Base-by-base conservation (phyloP, 441 rosid genomes). In the Arabidopsis hybrid region DNA sequence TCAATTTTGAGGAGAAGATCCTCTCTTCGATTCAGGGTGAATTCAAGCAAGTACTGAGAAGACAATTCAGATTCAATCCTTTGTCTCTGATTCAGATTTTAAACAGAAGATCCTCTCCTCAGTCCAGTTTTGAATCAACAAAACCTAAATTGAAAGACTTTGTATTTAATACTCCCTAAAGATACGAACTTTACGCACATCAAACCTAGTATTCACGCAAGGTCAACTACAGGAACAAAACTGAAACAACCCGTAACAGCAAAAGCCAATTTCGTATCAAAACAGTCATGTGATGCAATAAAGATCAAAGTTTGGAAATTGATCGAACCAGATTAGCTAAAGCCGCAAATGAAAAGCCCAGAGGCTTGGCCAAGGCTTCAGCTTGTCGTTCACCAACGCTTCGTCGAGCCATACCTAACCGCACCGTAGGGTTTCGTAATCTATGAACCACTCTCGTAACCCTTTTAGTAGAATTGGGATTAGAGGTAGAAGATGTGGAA, bases 281-380 rank as follows among this genome's bases (percentile, higher is more conserved):
- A 39, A 17, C 64, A 50, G 73, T 12, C 64, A 35, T 13, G 14
- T 31, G 51, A 39, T 55, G 17, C 5, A 46, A 21, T 16, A 17
- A 35, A 58, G 21, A 11, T 4, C 4, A 65, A 71, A 80, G 79
- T 60, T 67, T 53, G 47, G 13, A 7, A 78, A 78, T 12, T 80
- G 77, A 78, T 18, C 80, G 34, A 83, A 95, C 99, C 99, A 89
- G 85, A 55, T 91, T 86, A 59, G 92, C 85, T 68, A 93, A 88
- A 36, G 91, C 97, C 0, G 97, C 99, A 66, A 96, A 84, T 8
- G 97, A 93, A 95, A 93, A 90, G 46, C 99, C 99, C 3, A 95
- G 90, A 81, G 92, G 92, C 51, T 89, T 87, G 5, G 96, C 97
- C 72, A 88, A 79, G 46, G 92, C 90, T 77, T 89, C 97, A 67